phyloP scores from a whole-genome alignment of 176 grass and related monocot genomes.

The Coix lacrymajobi region DNA sequence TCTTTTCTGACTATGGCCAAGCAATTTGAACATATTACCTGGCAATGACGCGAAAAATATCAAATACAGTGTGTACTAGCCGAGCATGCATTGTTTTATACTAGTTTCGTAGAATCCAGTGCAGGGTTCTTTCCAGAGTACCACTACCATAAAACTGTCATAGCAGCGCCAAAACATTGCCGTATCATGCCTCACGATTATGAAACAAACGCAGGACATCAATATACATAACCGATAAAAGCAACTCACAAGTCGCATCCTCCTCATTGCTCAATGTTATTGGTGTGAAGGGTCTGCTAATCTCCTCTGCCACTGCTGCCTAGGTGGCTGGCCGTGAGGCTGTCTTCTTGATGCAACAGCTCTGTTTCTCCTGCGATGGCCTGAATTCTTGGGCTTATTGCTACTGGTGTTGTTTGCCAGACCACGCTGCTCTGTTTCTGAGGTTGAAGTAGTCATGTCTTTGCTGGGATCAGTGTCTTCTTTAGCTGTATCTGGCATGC shows the following conservation, averaged over 20 bases:
- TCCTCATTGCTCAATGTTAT: conserved; percentile 20
- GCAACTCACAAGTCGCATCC: neutral
- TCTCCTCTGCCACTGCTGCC: conserved; percentile 68
- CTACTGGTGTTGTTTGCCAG: conserved; percentile 8
- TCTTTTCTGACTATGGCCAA: neutral
- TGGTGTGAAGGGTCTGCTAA: conserved; percentile 41
- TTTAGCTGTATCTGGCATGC: neutral
- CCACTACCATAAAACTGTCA: neutral
- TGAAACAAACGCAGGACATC: neutral
- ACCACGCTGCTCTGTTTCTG: conserved; percentile 20
- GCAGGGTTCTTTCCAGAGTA: neutral
- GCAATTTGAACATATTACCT: neutral
- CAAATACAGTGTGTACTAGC: neutral
- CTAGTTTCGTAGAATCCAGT: neutral
- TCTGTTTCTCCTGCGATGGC: conserved; percentile 40
- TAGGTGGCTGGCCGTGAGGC: conserved; percentile 10
- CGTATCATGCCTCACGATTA: neutral
- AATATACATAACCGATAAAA: neutral
- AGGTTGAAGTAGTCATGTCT: conserved; percentile 8
- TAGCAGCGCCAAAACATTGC: neutral
- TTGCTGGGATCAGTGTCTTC: conserved; percentile 23
- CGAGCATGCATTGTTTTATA: neutral
- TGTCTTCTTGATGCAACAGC: conserved; percentile 41
- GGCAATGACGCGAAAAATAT: neutral
- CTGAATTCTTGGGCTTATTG: conserved; percentile 50